Percentiles rank a stretch among this genome's conserved stretches.
Evolutionary conservation across 164 flowering plant species (phyloP).

Genomic region (Dillenia suffruticosa): DNA sequence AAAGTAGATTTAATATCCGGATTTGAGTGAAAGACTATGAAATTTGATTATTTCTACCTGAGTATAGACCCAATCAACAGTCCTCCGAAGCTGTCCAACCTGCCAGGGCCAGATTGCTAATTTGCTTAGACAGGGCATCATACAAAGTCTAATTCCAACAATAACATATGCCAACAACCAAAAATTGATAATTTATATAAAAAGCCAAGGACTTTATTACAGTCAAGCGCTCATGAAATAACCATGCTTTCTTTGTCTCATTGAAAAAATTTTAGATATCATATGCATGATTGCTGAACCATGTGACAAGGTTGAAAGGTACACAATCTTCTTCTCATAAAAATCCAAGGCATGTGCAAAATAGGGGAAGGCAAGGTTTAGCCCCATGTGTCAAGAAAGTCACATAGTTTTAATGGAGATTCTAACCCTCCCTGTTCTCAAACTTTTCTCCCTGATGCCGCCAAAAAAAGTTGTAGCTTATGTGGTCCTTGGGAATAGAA

Average conservation of each 20-base stretch:
- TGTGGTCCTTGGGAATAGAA: too few species aligned
- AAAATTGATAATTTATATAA: background rate
- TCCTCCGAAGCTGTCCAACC: conserved; percentile 65
- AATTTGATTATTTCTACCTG: conserved; percentile 42
- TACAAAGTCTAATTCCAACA: conserved; percentile 1
- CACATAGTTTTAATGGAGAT: too few species aligned
- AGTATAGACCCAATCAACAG: conserved; percentile 54
- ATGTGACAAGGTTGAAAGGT: too few species aligned
- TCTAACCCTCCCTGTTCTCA: too few species aligned
- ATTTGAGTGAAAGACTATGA: background rate
- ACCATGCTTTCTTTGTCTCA: background rate
- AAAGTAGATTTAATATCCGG: background rate
- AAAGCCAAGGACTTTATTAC: background rate
- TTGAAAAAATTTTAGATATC: background rate
- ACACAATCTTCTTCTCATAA: too few species aligned
- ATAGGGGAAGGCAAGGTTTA: too few species aligned
- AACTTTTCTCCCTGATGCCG: too few species aligned
- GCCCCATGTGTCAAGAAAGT: too few species aligned
- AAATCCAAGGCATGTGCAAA: too few species aligned
- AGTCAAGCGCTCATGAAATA: background rate
- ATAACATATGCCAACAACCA: background rate
- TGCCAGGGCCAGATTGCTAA: conserved; percentile 22
- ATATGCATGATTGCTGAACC: too few species aligned
- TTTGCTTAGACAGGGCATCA: background rate
- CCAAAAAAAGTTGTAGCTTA: too few species aligned